Conservation (phyloP, 2,329 filamentous ascomycete species). For the Lanzia echinophila region DNA sequence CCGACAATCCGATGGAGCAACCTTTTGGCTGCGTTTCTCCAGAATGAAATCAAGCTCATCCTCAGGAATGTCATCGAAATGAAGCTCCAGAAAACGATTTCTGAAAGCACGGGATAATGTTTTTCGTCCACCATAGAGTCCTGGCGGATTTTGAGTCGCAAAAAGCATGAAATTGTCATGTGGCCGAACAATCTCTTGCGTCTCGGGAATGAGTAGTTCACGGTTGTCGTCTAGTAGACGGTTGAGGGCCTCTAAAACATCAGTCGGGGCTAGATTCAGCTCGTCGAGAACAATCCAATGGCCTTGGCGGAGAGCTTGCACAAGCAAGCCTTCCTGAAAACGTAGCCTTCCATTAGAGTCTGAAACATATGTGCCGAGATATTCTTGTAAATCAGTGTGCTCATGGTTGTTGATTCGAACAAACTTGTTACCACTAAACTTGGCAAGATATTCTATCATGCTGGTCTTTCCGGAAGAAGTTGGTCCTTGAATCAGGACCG, state of each 20-base stretch:
- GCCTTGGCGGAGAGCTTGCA: slow-evolving; percentile 84
- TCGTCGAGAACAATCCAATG: slow-evolving; percentile 99
- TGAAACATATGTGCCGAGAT: slow-evolving; percentile 89
- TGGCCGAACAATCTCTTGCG: slow-evolving; percentile 85
- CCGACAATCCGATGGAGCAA: slow-evolving; percentile 84
- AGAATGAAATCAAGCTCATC: slow-evolving; percentile 89
- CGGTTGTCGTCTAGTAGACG: slow-evolving; percentile 92
- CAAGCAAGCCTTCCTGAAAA: slow-evolving; percentile 90
- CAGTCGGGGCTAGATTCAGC: slow-evolving; percentile 90
- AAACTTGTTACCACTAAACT: slow-evolving; percentile 92
- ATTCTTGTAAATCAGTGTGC: slow-evolving; percentile 96
- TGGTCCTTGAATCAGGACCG: slow-evolving; percentile 90
- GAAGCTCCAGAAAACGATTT: slow-evolving; percentile 92
- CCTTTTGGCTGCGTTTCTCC: slow-evolving; percentile 75
- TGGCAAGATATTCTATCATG: slow-evolving; percentile 99
- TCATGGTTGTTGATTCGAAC: slow-evolving; percentile 99
- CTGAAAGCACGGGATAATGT: slow-evolving; percentile 89
- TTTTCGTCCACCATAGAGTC: slow-evolving; percentile 91
- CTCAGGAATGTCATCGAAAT: slow-evolving; percentile 97
- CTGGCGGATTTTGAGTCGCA: slow-evolving; percentile 93
- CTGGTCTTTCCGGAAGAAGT: slow-evolving; percentile 98
- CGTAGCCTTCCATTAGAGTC: slow-evolving; percentile 74
- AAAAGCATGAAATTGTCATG: slow-evolving; percentile 97
- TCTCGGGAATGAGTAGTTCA: slow-evolving; percentile 92
- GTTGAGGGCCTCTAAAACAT: slow-evolving; percentile 94